Evolutionary conservation across 177 flowering plant genomes (phyloP).

Genomic region (Telopea speciosissima): DNA sequence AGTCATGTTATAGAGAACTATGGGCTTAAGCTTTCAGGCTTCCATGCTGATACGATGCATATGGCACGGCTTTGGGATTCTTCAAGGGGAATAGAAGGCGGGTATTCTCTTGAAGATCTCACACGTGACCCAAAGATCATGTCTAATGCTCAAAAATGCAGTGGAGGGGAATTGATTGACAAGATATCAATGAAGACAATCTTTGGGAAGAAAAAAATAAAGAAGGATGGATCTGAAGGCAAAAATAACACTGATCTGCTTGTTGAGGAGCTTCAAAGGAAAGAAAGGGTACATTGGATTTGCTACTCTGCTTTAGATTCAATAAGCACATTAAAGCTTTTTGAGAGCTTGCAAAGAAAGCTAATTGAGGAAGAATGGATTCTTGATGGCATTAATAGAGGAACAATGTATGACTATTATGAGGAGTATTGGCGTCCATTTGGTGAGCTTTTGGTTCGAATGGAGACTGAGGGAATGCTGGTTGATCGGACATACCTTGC

Average conservation of each 20-base stretch:
- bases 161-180: conserved; percentile 42
- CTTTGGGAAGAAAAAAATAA: conserved; percentile 71
- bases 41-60: conserved; percentile 98
- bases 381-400: conserved; percentile 35
- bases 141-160: conserved; percentile 22
- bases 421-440: conserved; percentile 78
- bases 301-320: conserved; percentile 90
- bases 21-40: conserved; percentile 72
- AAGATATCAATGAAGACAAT: conserved; percentile 87
- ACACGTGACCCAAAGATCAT: conserved; percentile 55
- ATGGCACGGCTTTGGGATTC: conserved; percentile 98
- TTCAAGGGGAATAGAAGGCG: conserved; percentile 70
- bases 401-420: conserved; percentile 69
- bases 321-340: conserved; percentile 69
- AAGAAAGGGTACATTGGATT: conserved; percentile 67
- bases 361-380: conserved; percentile 41
- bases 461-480: conserved; percentile 94
- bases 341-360: conserved; percentile 57
- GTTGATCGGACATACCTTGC: conserved; percentile 78
- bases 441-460: conserved; percentile 77
- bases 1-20: conserved; percentile 76
- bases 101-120: conserved; percentile 97
- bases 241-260: conserved; percentile 57
- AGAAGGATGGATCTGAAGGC: conserved; percentile 85
- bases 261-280: conserved; percentile 83